Evolutionary conservation across 169 alveolate species (phyloP), one percentile per base, ranked within the genome.

Genomic region (Toxoplasma gondii): DNA sequence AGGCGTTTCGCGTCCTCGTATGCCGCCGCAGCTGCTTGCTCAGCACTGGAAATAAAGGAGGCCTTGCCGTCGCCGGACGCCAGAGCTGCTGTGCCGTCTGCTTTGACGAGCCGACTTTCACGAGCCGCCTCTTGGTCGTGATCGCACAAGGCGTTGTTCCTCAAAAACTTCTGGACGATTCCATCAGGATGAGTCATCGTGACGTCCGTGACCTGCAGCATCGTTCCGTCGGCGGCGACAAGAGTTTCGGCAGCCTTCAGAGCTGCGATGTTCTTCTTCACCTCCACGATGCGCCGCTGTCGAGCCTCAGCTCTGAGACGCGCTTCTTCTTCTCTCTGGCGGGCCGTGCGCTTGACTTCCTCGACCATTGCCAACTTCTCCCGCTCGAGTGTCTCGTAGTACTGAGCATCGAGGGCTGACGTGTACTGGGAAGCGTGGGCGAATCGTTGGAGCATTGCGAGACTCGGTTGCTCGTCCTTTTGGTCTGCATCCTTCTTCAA

Each of bases 341-440:
- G 90, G 39, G 86, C 44, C 53, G 58, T 86, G 70, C 44, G 69
- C 45, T 82, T 64, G 9, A 92, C 94, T 70, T 58, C 88, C n/a
- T 83, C 94, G 43, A 84, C 53, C 41, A 81, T 39, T 58, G 31
- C 44, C 31, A 34, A 44, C 41, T 74, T 67, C 67, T 54, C 92
- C 22, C 41, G 36, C 64, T 92, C 92, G 58, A 49, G 38, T 64
- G 53, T 36, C 86, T 82, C 94, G 83, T 81, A 91, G 69, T 92
- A 22, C 53, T 82, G 58, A 24, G 94, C 94, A 43, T 90, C 94
- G 44, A 81, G 78, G 9, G 53, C 69, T 39, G 83, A 39, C 10
- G 92, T 83, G 64, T 92, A 84, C 64, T 92, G 94, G 54, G 94
- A 90, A 58, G 94, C 87, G 49, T 92, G 94, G 1, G 94, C 94